These are phyloP conservation scores for Penicillium sp. DNA, from an alignment of 2,329 filamentous ascomycete genomes.

Conservation along the genomic window DNA sequence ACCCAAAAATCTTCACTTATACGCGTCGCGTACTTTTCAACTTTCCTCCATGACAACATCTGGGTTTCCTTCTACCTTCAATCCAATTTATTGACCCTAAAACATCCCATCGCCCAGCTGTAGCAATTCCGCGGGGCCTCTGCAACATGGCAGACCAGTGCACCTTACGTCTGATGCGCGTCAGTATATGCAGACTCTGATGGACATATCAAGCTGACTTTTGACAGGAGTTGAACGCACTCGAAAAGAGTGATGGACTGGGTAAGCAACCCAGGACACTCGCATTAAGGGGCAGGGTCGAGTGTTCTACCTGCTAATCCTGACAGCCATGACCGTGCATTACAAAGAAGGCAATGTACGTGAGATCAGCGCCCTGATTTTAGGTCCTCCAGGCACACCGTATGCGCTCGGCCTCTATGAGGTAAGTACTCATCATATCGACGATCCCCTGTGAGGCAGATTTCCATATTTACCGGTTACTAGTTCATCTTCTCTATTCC, in stretches of 20 bases:
- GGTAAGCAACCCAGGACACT: slow-evolving; percentile 4
- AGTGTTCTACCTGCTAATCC: neutral
- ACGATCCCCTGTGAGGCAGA: neutral
- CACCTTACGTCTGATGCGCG: slow-evolving; percentile 14
- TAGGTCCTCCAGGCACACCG: slow-evolving; percentile 87
- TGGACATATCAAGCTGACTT: neutral
- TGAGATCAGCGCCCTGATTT: slow-evolving; percentile 77
- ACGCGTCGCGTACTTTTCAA: neutral
- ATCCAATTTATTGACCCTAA: neutral
- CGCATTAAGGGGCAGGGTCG: neutral
- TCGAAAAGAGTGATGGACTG: slow-evolving; percentile 7
- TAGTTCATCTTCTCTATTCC: slow-evolving; percentile 74
- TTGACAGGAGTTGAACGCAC: slow-evolving; percentile 13
- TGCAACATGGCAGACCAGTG: slow-evolving; percentile 15
- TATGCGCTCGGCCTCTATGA: slow-evolving; percentile 98
- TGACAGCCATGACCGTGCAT: slow-evolving; percentile 72
- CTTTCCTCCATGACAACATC: neutral
- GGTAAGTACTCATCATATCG: slow-evolving; percentile 47
- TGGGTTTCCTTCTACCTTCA: no score
- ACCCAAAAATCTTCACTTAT: neutral
- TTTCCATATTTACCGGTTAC: neutral
- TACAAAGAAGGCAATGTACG: slow-evolving; percentile 85
- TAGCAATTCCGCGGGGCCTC: neutral
- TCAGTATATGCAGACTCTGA: neutral
- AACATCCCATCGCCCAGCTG: neutral